phyloP scores from a whole-genome alignment of 441 rosid species.

The Erodium texanum region DNA sequence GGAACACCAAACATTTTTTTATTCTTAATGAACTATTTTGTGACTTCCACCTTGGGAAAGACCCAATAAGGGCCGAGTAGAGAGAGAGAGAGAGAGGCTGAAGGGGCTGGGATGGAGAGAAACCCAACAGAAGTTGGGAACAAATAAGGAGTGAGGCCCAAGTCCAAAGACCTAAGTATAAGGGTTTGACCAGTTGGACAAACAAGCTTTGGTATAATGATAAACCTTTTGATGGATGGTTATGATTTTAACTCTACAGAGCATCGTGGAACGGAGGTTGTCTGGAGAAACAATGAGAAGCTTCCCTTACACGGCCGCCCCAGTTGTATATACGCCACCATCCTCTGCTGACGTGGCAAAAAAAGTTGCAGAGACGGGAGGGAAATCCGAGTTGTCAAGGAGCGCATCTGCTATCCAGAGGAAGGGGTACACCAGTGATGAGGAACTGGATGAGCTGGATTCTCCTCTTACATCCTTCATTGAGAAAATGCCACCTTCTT shows the following conservation, averaged over 20 bases:
- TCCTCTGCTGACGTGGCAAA: slow-evolving; percentile 41
- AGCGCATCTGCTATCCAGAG: slow-evolving; percentile 53
- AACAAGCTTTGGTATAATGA: too few relatives aligned
- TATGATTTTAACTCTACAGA: slow-evolving; percentile 29
- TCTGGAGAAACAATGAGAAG: slow-evolving; percentile 40
- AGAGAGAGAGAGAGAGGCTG: too few relatives aligned
- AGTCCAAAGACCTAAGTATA: too few relatives aligned
- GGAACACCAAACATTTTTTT: too few relatives aligned
- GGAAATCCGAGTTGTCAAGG: slow-evolving; percentile 38
- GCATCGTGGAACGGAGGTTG: slow-evolving; percentile 45
- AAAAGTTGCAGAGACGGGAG: slow-evolving; percentile 42
- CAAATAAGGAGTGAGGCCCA: too few relatives aligned
- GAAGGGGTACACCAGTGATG: slow-evolving; percentile 83
- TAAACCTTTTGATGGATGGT: background rate
- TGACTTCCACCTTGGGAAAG: too few relatives aligned
- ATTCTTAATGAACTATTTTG: too few relatives aligned
- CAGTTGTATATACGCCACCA: slow-evolving; percentile 52
- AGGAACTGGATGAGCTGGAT: slow-evolving; percentile 80
- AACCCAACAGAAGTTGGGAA: too few relatives aligned
- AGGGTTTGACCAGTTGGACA: too few relatives aligned
- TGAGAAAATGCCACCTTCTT: slow-evolving; percentile 32
- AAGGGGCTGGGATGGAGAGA: too few relatives aligned
- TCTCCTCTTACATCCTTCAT: slow-evolving; percentile 58
- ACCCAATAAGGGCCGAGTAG: too few relatives aligned
- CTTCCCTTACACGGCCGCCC: slow-evolving; percentile 68